Base-by-base conservation (phyloP, 2,329 filamentous ascomycete species). In the Neopestalotiopsis rosae region DNA sequence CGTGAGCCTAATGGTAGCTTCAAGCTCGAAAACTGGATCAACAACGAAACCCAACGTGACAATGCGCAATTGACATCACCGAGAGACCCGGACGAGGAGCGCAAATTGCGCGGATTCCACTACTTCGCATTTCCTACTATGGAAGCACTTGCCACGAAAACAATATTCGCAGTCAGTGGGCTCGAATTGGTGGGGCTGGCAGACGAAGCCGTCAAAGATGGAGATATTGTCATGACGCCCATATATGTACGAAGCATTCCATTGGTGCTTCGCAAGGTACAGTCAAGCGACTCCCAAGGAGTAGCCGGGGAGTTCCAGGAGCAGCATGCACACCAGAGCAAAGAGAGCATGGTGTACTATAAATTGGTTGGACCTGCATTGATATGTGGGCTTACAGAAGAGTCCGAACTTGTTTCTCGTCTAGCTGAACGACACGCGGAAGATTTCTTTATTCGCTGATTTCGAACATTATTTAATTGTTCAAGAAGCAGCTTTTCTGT, bases 401-500 rank as follows among this genome's bases (percentile, higher is more conserved):
- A 52, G 45, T n/a, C 45, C 10, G n/a, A 52, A 52, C 17, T 52
- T 4, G 45, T 52, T 9, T n/a, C 45, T 52, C 17, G 45, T n/a
- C 45, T 52, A 1, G 45, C 45, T 17, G 14, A 52, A 9, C 5
- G 2, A 7, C 45, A 5, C 5, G 45, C n/a, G 45, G n/a, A 52
- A 10, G 45, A 52, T 52, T 52, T 52, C 45, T 52, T 52, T 3
- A n/a, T 52, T 10, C 45, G n/a, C 2, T 52, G 20, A 52, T 52
- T 52, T 2, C 24, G 24, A 2, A 0, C 24, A 2, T 2, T 2
- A 2, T 24, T 0, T 24, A 24, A 2, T 24, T 24, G 3, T 3
- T 24, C 2, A 0, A 0, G 3, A 2, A 24, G 24, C 24, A 0
- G 24, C 0, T 24, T 2, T 24, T 24, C 24, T 2, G 24, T n/a